Conservation (phyloP, 2,329 filamentous ascomycete genomes). For the Taxawa tesnikishii region DNA sequence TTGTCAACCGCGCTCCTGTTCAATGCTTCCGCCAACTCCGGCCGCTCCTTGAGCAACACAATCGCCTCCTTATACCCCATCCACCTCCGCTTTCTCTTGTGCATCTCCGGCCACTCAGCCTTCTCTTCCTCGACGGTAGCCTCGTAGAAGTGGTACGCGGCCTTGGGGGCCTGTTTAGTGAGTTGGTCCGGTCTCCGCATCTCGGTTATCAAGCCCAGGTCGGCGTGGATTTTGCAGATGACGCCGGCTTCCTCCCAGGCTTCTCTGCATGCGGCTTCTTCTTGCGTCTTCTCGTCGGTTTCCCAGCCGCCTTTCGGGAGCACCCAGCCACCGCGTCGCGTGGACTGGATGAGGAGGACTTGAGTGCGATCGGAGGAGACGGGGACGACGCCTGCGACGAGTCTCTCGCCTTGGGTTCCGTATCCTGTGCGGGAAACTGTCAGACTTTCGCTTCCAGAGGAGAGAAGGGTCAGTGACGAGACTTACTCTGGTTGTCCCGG, state of each 20-base stretch:
- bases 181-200: slow-evolving; percentile 47
- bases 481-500: slow-evolving; percentile 72
- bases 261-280: slow-evolving; percentile 75
- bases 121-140: slow-evolving; percentile 80
- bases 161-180: slow-evolving; percentile 51
- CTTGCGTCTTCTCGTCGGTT: slow-evolving; percentile 74
- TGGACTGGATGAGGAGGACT: slow-evolving; percentile 89
- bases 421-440: slow-evolving; percentile 59
- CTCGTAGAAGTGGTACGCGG: slow-evolving; percentile 72
- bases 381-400: slow-evolving; percentile 90
- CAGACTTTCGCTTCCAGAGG: too few relatives aligned
- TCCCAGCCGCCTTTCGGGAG: slow-evolving; percentile 98
- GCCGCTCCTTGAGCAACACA: slow-evolving; percentile 61
- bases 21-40: slow-evolving; percentile 80
- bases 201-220: slow-evolving; percentile 79
- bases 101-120: slow-evolving; percentile 80
- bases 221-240: slow-evolving; percentile 67
- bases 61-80: slow-evolving; percentile 75
- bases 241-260: slow-evolving; percentile 98
- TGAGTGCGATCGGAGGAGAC: slow-evolving; percentile 74
- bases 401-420: slow-evolving; percentile 78
- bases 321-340: slow-evolving; percentile 84
- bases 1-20: slow-evolving; percentile 47
- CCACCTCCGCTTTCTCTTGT: slow-evolving; percentile 86
- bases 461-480: slow-evolving; percentile 9